A percentile compares a stretch with the other conserved stretches of the same genome.
Conservation (phyloP, 331 rosid species). For the Prunus yedoensis region DNA sequence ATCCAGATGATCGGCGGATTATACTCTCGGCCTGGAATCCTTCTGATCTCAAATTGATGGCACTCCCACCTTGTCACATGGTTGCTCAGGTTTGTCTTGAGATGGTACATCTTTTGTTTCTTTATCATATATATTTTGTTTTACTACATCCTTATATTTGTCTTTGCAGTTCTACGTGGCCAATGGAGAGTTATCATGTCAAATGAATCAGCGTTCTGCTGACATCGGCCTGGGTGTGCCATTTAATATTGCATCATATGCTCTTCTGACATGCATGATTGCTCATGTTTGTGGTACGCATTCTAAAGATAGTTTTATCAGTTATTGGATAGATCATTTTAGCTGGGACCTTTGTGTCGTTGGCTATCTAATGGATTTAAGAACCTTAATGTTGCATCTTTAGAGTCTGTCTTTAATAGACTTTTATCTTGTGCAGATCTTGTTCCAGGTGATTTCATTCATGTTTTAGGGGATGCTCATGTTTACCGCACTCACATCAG, state of each 20-base stretch:
- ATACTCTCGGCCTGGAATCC: constrained; percentile 99
- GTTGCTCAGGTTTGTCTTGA: constrained; percentile 76
- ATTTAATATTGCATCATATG: constrained; percentile 93
- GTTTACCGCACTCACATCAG: constrained; percentile 92
- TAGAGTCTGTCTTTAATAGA: constrained; percentile 1
- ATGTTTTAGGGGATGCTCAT: constrained; percentile 93
- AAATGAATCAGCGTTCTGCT: constrained; percentile 98
- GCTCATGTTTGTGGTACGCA: constrained; percentile 97
- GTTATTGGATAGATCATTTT: not conserved
- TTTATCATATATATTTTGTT: not conserved
- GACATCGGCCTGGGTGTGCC: constrained; percentile 98
- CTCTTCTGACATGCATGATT: constrained; percentile 92
- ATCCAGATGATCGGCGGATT: constrained; percentile 88
- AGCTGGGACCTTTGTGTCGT: not conserved
- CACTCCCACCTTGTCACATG: constrained; percentile 99
- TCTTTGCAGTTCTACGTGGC: constrained; percentile 88
- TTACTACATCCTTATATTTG: not conserved
- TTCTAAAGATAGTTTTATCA: constrained; percentile 9
- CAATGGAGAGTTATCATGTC: constrained; percentile 89
- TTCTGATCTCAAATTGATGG: constrained; percentile 88
- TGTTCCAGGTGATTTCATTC: constrained; percentile 83
- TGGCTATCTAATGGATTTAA: not conserved
- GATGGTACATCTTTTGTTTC: not conserved
- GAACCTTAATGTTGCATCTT: not conserved
- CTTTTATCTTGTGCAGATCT: constrained; percentile 52